phyloP scores from a whole-genome alignment of 2,329 filamentous ascomycete species.

The Bipolaris gigantea region DNA sequence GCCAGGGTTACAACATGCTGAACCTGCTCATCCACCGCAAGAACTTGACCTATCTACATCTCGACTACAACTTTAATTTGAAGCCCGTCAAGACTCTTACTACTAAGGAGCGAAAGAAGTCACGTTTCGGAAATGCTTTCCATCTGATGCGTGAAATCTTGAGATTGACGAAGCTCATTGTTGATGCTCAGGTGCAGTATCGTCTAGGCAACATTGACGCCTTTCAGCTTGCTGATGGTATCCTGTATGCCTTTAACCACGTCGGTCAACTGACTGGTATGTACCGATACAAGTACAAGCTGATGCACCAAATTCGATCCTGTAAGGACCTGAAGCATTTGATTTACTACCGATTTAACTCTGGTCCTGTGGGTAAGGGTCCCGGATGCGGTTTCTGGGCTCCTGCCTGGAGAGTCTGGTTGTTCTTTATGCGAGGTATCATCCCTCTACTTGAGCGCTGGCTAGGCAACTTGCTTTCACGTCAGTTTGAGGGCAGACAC shows the following conservation, averaged over 20 bases:
- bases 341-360: conserved; percentile 99
- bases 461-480: conserved; percentile 93
- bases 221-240: conserved; percentile 97
- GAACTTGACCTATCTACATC: conserved; percentile 95
- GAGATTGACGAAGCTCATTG: conserved; percentile 93
- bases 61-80: conserved; percentile 99
- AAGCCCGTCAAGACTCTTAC: conserved; percentile 99
- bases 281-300: conserved; percentile 99
- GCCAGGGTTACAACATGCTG: conserved; percentile 99
- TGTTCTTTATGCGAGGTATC: conserved; percentile 99
- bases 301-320: conserved; percentile 99
- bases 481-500: conserved; percentile 97
- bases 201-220: conserved; percentile 97
- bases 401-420: conserved; percentile 96
- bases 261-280: conserved; percentile 97
- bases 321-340: conserved; percentile 99
- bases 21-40: conserved; percentile 97
- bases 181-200: conserved; percentile 98
- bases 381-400: conserved; percentile 99
- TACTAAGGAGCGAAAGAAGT: conserved; percentile 99
- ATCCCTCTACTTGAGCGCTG: conserved; percentile 95
- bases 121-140: conserved; percentile 97
- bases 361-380: conserved; percentile 92
- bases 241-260: conserved; percentile 99
- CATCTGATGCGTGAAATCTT: conserved; percentile 98